Conservation (phyloP, 2,329 filamentous ascomycete genomes). For the Ciborinia camelliae region DNA sequence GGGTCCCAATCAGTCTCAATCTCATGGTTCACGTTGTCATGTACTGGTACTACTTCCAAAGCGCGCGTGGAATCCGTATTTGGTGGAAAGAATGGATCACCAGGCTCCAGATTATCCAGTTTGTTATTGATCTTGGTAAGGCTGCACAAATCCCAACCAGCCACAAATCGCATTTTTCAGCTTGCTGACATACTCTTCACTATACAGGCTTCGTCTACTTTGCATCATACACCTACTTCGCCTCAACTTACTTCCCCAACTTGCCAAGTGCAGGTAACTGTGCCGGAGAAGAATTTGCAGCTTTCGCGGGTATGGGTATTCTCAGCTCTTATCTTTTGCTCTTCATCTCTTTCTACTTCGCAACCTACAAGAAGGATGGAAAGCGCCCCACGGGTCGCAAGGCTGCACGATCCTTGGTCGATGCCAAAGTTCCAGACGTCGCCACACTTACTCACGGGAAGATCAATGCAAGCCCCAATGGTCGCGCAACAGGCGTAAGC, state of each 20-base stretch:
- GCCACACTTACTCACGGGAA: slow-evolving; percentile 35
- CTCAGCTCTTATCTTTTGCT: slow-evolving; percentile 93
- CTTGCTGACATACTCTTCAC: slow-evolving; percentile 20
- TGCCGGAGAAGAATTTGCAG: slow-evolving; percentile 94
- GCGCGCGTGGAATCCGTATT: slow-evolving; percentile 87
- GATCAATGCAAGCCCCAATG: slow-evolving; percentile 49
- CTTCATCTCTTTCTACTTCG: slow-evolving; percentile 98
- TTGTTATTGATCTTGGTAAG: slow-evolving; percentile 90
- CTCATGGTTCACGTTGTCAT: slow-evolving; percentile 94
- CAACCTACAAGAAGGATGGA: slow-evolving; percentile 86
- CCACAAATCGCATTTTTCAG: slow-evolving; percentile 20
- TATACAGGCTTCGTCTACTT: slow-evolving; percentile 90
- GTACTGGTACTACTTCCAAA: slow-evolving; percentile 99
- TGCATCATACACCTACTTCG: slow-evolving; percentile 98
- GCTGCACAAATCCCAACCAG: slow-evolving; percentile 17
- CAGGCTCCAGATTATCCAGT: slow-evolving; percentile 93
- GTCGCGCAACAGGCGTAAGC: slow-evolving; percentile 44
- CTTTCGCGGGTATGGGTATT: slow-evolving; percentile 86
- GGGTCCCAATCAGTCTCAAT: slow-evolving; percentile 92
- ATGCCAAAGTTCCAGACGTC: slow-evolving; percentile 37
- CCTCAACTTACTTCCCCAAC: slow-evolving; percentile 81
- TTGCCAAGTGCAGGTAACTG: slow-evolving; percentile 82
- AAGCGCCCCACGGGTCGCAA: slow-evolving; percentile 81
- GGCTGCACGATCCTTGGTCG: slow-evolving; percentile 52
- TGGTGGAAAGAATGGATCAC: slow-evolving; percentile 99